Evolutionary conservation across 805 yeast species (phyloP), one percentile per base, ranked within the genome.

Genomic region (Yamadazyma philogaea): DNA sequence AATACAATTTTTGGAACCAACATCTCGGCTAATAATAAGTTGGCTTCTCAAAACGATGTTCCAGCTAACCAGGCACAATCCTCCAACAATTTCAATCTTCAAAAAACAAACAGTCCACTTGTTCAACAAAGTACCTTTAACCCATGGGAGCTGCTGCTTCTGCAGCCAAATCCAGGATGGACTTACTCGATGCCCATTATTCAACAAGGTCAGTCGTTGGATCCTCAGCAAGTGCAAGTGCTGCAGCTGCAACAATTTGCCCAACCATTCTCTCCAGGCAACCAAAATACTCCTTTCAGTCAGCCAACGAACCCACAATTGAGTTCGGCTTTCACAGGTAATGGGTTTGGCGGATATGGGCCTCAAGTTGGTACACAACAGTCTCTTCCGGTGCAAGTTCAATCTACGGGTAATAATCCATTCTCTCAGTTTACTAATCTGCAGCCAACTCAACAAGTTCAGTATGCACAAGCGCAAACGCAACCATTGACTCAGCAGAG

Each of bases 291-390:
- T 16, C 15, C 22, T 11, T 27, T 36, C 27, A 17, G 3, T 8
- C 40, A 37, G 27, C 19, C 28, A 10, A 18, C 34, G 12, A 34
- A 22, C 15, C 34, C 37, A 8, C 42, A 24, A 24, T 40, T 57
- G 38, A 56, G 44, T 44, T 52, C 64, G 14, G 53, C 67, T 3
- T 69, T 61, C 47, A 78, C 83, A 5, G 84, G 83, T 11, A 72
- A 72, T 27, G 85, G 84, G 0, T 79, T 79, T 58, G 84, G 84
- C 10, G 81, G 79, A 1, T 75, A 70, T 52, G 66, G 63, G 6
- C 59, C 57, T 7, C 70, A 56, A 42, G 38, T 42, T n/a, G 55
- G 49, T 22, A 52, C 47, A 19, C 61, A 57, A 36, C 52, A 44
- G 14, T 38, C 18, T 3, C 44, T 34, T 19, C 45, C 18, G 15